A percentile compares a stretch with the other conserved stretches of the same genome.
Evolutionary conservation across 1,284 basidiomycete species (phyloP).

Genomic region (Ustilago trichophora): DNA sequence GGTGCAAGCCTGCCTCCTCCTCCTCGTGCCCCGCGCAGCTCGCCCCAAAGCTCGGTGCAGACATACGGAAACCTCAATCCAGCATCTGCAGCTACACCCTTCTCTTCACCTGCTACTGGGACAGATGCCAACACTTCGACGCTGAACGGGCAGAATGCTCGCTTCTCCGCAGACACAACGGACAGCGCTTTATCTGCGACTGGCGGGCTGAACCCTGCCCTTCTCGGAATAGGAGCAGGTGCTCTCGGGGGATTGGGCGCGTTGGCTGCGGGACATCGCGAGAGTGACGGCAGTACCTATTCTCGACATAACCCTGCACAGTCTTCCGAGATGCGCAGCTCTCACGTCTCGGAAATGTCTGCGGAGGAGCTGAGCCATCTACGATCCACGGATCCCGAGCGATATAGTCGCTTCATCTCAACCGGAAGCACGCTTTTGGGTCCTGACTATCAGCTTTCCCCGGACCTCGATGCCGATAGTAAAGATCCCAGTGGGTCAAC

Average conservation of each 20-base stretch:
- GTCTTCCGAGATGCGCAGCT: conserved; percentile 3
- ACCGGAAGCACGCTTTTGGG: conserved; percentile 42
- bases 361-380: conserved; percentile 30
- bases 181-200: conserved; percentile 9
- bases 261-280: conserved; percentile 50
- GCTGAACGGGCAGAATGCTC: background rate
- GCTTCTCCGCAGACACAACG: conserved; percentile 16
- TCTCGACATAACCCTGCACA: conserved; percentile 3
- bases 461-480: conserved; percentile 2
- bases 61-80: conserved; percentile 16
- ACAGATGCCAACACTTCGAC: background rate
- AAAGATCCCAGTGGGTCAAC: conserved; percentile 1
- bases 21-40: conserved; percentile 26
- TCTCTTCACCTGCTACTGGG: background rate
- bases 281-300: conserved; percentile 44
- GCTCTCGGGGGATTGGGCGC: conserved; percentile 41
- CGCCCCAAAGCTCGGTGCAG: background rate
- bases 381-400: conserved; percentile 27
- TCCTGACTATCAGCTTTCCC: conserved; percentile 34
- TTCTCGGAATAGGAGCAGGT: conserved; percentile 31
- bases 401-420: conserved; percentile 54
- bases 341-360: conserved; percentile 19
- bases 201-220: conserved; percentile 22
- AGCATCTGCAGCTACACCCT: conserved; percentile 8
- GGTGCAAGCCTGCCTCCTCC: conserved; percentile 37